Evolutionary conservation across 768 basidiomycete genomes (phyloP), one percentile per base, ranked within the genome.

Genomic region (Melanogaster broomeanus): DNA sequence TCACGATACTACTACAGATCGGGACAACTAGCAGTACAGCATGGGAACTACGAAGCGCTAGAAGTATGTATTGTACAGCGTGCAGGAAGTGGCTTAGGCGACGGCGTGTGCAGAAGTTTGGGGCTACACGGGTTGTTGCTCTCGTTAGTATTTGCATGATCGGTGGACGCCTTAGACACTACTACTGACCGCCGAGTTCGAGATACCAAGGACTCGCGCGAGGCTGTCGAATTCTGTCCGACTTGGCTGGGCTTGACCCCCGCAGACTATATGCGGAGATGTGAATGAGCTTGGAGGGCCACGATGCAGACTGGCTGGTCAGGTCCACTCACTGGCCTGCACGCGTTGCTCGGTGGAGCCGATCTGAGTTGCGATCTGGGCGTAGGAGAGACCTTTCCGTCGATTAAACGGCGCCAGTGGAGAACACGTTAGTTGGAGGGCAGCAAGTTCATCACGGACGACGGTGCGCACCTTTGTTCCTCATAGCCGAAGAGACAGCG

Each of bases 401-500:
- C 16, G 16, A 21, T 37, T 51, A 12, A 28, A 9, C n/a, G n/a
- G n/a, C n/a, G n/a, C n/a, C n/a, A n/a, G n/a, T n/a, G 9, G 11
- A 24, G 3, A 30, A 40, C 9, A 27, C 42, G 39, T 19, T 12
- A 8, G n/a, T 18, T 18, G 30, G 18, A 15, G 8, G 38, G 28
- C 16, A n/a, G 41, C 11, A n/a, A 28, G 24, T 19, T 16, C 18
- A 45, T 34, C 12, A 28, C 15, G 11, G 33, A 3, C 12, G 31
- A 34, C 2, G 33, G 15, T 27, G 18, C 53, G n/a, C 50, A 86
- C 87, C 80, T 55, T 75, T 71, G 59, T 62, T 70, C 2, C 59
- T 45, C 71, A 80, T 74, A 12, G 84, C 85, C 25, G 69, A 70
- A 56, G 72, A 72, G 59, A 89, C 72, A 42, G 84, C 85, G 58